Base-by-base conservation (phyloP, 1,139 yeast genomes). In the Zygoascus sp. region DNA sequence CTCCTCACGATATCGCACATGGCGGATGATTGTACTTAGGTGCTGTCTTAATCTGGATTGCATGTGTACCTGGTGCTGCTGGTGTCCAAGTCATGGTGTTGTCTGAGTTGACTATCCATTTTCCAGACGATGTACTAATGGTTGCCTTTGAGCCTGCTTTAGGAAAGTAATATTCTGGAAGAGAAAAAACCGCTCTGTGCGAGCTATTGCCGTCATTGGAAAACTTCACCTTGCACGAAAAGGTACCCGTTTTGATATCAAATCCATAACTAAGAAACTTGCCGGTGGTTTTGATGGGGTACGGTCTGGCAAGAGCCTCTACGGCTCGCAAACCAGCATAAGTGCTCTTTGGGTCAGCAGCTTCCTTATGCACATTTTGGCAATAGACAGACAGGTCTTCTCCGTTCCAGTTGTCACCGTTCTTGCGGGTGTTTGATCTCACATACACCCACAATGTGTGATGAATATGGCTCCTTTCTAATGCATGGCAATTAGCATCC, bases 321-420 rank as follows among this genome's bases (percentile, higher is more conserved):
- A 61, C 57, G 1, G 70, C 71, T 4, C 73, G 56, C n/a, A 51
- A 42, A 5, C 51, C 51, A 10, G 36, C 30, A 30, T 43, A 27
- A 9, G 23, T 17, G n/a, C 42, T 32, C 23, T 13, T 15, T 5
- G 32, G 32, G 10, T 32, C 35, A 11, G 35, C 23, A n/a, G 22
- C 47, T 3, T 30, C 11, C 15, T 37, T 32, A 19, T 45, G 61
- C 58, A 84, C 90, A 52, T 86, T 94, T 3, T 71, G 67, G 2
- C 92, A 83, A 85, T 85, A 89, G 50, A 90, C 79, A 0, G 96
- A 85, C 58, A 92, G 81, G 63, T 90, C 97, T 61, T 90, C 98
- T 55, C 88, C 81, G 60, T 90, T 90, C 95, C 97, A 90, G 34
- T 76, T 66, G 64, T 90, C 98, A 0, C 98, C 98, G 81, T 85